These are phyloP conservation scores for Penicillium occitanis DNA, from an alignment of 2,329 filamentous ascomycete genomes.

Conservation along the genomic window DNA sequence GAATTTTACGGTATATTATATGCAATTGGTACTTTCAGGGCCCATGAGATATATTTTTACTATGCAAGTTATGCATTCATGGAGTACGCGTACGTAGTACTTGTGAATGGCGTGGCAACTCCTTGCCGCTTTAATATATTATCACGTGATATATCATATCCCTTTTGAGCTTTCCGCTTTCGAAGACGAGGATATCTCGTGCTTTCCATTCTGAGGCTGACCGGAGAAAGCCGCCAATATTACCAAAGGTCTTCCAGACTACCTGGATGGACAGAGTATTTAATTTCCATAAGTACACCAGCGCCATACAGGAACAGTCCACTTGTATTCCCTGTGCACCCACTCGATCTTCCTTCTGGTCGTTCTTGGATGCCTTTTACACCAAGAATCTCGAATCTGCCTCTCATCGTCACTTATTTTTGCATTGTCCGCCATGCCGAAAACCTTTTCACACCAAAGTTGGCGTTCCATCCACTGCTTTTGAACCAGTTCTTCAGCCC, in stretches of 20 bases:
- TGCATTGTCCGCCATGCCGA: slow-evolving; percentile 1
- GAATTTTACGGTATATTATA: background rate
- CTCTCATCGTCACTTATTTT: background rate
- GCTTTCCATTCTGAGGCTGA: too few relatives aligned
- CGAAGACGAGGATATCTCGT: too few relatives aligned
- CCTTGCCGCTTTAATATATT: background rate
- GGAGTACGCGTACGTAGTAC: background rate
- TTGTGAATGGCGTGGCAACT: background rate
- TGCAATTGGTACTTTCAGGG: background rate
- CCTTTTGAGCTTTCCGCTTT: too few relatives aligned
- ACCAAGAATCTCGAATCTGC: background rate
- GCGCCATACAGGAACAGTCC: too few relatives aligned
- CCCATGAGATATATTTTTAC: too few relatives aligned
- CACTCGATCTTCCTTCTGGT: background rate
- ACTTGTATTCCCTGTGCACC: background rate
- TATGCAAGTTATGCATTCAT: background rate
- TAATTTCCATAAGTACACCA: too few relatives aligned
- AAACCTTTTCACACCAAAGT: slow-evolving; percentile 1
- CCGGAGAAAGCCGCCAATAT: too few relatives aligned
- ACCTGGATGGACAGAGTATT: too few relatives aligned
- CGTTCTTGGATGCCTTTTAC: background rate
- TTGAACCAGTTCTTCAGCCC: background rate
- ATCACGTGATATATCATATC: background rate
- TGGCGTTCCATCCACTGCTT: background rate
- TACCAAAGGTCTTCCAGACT: too few relatives aligned